Evolutionary conservation across 352 stramenopile species (phyloP).

Genomic region (Globisporangium alternatum): DNA sequence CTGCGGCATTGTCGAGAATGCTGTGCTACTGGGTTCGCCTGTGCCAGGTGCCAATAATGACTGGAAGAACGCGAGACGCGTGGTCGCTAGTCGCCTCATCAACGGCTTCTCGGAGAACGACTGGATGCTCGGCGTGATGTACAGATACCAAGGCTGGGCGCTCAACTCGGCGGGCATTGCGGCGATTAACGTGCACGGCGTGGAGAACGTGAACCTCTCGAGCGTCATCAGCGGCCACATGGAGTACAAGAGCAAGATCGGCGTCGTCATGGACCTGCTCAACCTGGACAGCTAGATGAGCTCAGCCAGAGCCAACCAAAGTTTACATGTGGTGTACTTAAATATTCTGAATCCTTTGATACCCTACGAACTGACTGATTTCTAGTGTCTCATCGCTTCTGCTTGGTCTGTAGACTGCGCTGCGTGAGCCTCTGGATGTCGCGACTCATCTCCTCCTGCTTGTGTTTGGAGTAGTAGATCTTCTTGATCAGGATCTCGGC

Average conservation of each 20-base stretch:
- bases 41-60: slow-evolving; percentile 53
- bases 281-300: slow-evolving; percentile 48
- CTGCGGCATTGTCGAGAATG: slow-evolving; percentile 86
- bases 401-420: slow-evolving; percentile 38
- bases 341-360: background rate
- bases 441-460: slow-evolving; percentile 62
- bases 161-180: slow-evolving; percentile 75
- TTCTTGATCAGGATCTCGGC: slow-evolving; percentile 65
- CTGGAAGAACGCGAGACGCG: slow-evolving; percentile 61
- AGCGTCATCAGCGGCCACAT: slow-evolving; percentile 77
- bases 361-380: no score
- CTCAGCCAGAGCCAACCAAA: background rate
- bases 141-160: slow-evolving; percentile 82
- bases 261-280: slow-evolving; percentile 72
- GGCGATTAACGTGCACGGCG: slow-evolving; percentile 53
- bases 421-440: slow-evolving; percentile 66
- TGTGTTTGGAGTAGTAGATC: slow-evolving; percentile 55
- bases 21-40: slow-evolving; percentile 81
- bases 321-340: background rate
- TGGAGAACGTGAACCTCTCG: slow-evolving; percentile 86
- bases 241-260: slow-evolving; percentile 90
- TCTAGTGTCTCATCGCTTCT: slow-evolving; percentile 19
- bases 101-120: slow-evolving; percentile 91
- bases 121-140: slow-evolving; percentile 91
- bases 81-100: slow-evolving; percentile 86